Base-by-base conservation (phyloP, 257 asterid genomes). In the Knoxia roxburghii region DNA sequence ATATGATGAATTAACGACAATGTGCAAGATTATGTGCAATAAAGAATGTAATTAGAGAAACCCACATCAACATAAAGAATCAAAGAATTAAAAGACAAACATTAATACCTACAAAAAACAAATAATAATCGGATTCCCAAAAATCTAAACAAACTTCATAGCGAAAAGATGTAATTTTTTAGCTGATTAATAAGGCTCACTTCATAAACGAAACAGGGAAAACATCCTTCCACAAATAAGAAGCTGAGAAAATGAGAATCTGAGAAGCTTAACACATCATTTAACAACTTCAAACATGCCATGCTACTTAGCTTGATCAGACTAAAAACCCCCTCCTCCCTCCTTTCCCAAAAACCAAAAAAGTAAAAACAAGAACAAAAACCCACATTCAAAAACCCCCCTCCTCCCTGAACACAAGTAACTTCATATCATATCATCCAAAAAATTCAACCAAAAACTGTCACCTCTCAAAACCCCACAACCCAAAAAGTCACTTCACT, bases 111-210 rank as follows among this genome's bases (percentile, higher is more conserved):
- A n/a, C n/a, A n/a, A n/a, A n/a, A n/a, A n/a, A n/a, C n/a, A n/a
- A n/a, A n/a, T n/a, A n/a, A n/a, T 91, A 89, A 89, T 89, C 96
- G 96, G 98, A 87, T 89, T 89, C 98, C 97, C 57, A 58, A 77
- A 79, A 76, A 62, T 75, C 87, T 87, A 83, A 64, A 52, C 54
- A 61, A 60, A 60, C 77, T 68, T 76, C 86, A 87, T 84, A 23
- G 54, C 68, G 69, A 73, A 67, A 73, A 79, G 71, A 55, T 75
- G 27, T 50, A 70, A 59, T 68, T 73, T 62, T 24, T 69, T 61
- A 61, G 29, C 57, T 32, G 67, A 70, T 65, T 56, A 46, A 27
- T n/a, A n/a, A n/a, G 52, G 56, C 73, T 71, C 86, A 75, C 75
- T 76, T 53, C 79, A 70, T 2, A 27, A 72, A 70, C 59, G 72